Percentiles rank a stretch among this genome's conserved stretches.
Conservation (phyloP, 2,329 filamentous ascomycete genomes). For the Corinectria fuckeliana region DNA sequence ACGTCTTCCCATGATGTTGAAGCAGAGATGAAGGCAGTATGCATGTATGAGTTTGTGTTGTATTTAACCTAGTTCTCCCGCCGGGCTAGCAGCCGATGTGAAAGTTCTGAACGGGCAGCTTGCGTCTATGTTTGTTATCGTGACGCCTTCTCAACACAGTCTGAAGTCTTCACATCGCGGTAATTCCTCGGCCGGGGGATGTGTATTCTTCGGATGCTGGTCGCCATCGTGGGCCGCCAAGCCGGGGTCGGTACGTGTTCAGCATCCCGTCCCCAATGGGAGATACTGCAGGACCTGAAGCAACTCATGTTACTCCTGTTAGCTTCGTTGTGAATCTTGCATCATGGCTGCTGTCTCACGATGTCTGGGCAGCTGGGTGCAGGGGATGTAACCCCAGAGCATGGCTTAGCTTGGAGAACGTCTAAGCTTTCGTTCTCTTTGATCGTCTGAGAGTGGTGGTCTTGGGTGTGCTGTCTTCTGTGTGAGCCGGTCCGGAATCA, state of each 20-base stretch:
- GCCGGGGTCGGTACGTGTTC: constrained; percentile 16
- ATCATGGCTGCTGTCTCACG: constrained; percentile 1
- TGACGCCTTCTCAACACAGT: constrained; percentile 13
- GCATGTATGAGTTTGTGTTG: constrained; percentile 6
- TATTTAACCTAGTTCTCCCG: constrained; percentile 13
- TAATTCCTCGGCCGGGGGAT: constrained; percentile 34
- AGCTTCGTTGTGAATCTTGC: background rate
- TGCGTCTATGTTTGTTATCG: constrained; percentile 18
- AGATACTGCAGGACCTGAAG: background rate
- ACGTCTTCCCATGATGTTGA: constrained; percentile 5
- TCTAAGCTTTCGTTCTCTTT: constrained; percentile 32
- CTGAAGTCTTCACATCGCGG: constrained; percentile 20
- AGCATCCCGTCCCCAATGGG: constrained; percentile 1
- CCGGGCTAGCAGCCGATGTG: constrained; percentile 11
- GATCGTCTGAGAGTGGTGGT: constrained; percentile 31
- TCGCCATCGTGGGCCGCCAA: constrained; percentile 33
- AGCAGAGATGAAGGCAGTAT: background rate
- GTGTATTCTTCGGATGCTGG: constrained; percentile 33
- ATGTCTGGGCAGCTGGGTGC: background rate
- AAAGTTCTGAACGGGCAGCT: background rate
- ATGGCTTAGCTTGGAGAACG: background rate
- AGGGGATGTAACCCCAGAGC: background rate
- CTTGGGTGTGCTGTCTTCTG: constrained; percentile 23
- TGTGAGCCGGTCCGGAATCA: constrained; percentile 4
- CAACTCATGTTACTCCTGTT: constrained; percentile 1